These are phyloP conservation scores for Colletotrichum australisinense DNA, from an alignment of 2,329 filamentous ascomycete species.

Conservation along the genomic window DNA sequence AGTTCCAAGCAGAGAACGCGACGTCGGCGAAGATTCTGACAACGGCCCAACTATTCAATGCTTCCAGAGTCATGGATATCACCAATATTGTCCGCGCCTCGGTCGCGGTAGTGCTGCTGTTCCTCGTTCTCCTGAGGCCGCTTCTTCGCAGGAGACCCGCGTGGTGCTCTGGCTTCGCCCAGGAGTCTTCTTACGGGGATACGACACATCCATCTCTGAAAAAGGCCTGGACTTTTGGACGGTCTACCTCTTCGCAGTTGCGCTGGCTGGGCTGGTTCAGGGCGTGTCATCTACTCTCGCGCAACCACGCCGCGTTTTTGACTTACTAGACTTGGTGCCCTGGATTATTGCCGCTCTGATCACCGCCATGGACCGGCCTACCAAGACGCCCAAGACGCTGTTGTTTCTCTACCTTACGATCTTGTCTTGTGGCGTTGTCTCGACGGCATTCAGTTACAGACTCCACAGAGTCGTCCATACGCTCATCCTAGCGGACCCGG, in stretches of 20 bases:
- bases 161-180: slow-evolving; percentile 57
- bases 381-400: slow-evolving; percentile 54
- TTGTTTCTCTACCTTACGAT: slow-evolving; percentile 52
- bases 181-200: slow-evolving; percentile 45
- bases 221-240: slow-evolving; percentile 53
- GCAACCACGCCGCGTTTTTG: slow-evolving; percentile 40
- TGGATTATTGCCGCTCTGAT: slow-evolving; percentile 53
- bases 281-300: slow-evolving; percentile 45
- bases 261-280: slow-evolving; percentile 48
- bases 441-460: slow-evolving; percentile 42
- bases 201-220: slow-evolving; percentile 34
- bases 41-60: neutral
- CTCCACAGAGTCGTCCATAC: slow-evolving; percentile 37
- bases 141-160: slow-evolving; percentile 47
- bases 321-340: slow-evolving; percentile 50
- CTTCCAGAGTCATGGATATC: slow-evolving; percentile 5
- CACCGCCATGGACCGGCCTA: slow-evolving; percentile 51
- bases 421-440: slow-evolving; percentile 44
- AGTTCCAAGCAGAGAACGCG: neutral
- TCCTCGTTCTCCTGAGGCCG: slow-evolving; percentile 41
- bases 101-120: slow-evolving; percentile 44
- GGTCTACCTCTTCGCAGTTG: slow-evolving; percentile 46
- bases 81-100: slow-evolving; percentile 43
- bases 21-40: neutral
- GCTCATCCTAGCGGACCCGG: slow-evolving; percentile 39